Conservation (phyloP, 2,329 filamentous ascomycete genomes). For the Allantophomopsis lycopodina region DNA sequence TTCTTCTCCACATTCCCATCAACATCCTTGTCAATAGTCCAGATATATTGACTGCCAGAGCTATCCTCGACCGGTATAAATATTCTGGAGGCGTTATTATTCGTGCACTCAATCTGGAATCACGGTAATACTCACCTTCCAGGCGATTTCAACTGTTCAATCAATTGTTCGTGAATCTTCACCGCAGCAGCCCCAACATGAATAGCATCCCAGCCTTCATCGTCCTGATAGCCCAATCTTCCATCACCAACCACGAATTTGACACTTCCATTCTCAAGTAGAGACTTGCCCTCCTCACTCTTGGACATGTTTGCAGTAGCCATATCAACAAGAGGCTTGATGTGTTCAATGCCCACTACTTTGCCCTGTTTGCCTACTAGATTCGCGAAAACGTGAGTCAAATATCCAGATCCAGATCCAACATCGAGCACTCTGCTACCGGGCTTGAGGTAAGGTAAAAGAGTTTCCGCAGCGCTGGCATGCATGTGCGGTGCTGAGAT, state of each 20-base stretch:
- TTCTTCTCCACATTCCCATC: constrained; percentile 45
- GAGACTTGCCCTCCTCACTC: constrained; percentile 36
- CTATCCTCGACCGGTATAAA: constrained; percentile 64
- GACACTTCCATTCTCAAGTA: constrained; percentile 53
- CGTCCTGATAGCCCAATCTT: constrained; percentile 46
- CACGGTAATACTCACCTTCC: constrained; percentile 35
- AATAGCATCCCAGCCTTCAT: constrained; percentile 70
- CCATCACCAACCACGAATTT: constrained; percentile 67
- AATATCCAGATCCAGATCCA: constrained; percentile 65
- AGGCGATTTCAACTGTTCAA: constrained; percentile 66
- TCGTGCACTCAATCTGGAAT: no score
- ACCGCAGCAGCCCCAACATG: constrained; percentile 84
- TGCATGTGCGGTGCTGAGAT: constrained; percentile 68
- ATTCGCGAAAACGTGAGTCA: constrained; percentile 80
- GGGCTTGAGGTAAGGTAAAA: constrained; percentile 41
- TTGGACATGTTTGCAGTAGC: constrained; percentile 54
- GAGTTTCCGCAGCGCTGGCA: constrained; percentile 46
- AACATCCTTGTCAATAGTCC: constrained; percentile 58
- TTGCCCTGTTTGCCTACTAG: constrained; percentile 42
- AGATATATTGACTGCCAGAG: constrained; percentile 48
- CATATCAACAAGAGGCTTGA: constrained; percentile 45
- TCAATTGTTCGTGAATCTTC: constrained; percentile 55
- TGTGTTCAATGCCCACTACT: constrained; percentile 67
- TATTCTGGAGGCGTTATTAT: constrained; percentile 29
- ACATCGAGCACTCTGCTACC: constrained; percentile 50